Percentiles rank a stretch among this genome's conserved stretches.
Conservation (phyloP, 495 filamentous ascomycete species). For the Tuber umbilicatum region DNA sequence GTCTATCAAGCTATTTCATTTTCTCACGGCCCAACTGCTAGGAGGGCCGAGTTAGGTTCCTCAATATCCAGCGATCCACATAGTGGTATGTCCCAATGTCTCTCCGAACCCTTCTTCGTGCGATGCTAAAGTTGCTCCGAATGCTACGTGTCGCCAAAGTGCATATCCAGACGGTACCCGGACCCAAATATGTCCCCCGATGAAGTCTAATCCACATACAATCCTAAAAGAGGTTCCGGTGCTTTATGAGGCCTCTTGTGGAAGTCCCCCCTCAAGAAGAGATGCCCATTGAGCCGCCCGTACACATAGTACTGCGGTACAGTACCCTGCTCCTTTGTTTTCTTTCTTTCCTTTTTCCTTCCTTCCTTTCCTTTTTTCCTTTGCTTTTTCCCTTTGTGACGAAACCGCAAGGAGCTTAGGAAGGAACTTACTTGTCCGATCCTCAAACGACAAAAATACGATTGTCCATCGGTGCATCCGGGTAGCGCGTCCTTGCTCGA, state of each 20-base stretch:
- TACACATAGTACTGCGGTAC: background rate
- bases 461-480: background rate
- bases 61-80: background rate
- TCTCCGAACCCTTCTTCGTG: background rate
- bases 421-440: constrained; percentile 4
- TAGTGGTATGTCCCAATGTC: background rate
- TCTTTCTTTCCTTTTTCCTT: background rate
- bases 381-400: background rate
- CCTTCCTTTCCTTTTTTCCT: background rate
- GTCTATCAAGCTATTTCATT: background rate
- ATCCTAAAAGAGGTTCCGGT: background rate
- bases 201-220: background rate
- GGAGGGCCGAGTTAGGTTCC: background rate
- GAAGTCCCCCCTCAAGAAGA: background rate
- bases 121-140: background rate
- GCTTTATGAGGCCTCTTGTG: background rate
- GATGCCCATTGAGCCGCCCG: background rate
- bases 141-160: background rate
- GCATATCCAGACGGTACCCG: background rate
- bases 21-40: background rate
- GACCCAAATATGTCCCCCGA: background rate
- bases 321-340: background rate
- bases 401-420: background rate
- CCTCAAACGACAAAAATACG: background rate
- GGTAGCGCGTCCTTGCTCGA: background rate